Base-by-base conservation (phyloP, 1,284 basidiomycete genomes). In the Trametes versicolor region DNA sequence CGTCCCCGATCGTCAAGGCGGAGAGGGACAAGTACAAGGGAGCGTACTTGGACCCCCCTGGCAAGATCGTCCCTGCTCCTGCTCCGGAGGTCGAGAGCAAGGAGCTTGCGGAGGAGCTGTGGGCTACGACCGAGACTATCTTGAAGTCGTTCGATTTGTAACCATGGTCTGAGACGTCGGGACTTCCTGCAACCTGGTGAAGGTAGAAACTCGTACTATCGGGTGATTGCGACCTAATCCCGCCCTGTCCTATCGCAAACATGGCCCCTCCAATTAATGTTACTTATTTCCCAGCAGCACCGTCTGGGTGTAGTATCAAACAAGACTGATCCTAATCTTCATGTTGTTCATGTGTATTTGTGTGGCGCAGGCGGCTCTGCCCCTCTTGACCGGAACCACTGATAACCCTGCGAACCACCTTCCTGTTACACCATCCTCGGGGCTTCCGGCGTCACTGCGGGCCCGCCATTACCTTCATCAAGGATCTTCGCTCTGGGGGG, bases 11-110 rank as follows among this genome's bases (percentile, higher is more conserved):
- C n/a, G n/a, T n/a, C n/a, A n/a, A n/a, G n/a, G 72, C 74, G 5
- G 70, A 83, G 21, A 68, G 75, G 19, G 77, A 80, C n/a, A 79
- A 76, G 61, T 87, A 82, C 69, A 81, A 77, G 62, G 85, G 83
- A 1, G 76, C 75, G 21, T 86, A 82, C 70, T 58, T 87, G 10
- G 68, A 74, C 45, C 83, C 83, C 2, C 75, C 79, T 3, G 80
- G 80, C 7, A 72, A 71, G 45, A 62, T 86, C 0, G 63, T 54
- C 2, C 54, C 69, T 9, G 71, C 77, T 1, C 75, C 76, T 4
- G 69, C 76, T 2, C 57, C 67, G 13, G 74, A 74, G 43, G 78
- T 77, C 15, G 72, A 73, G 49, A 77, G 79, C 47, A 74, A 79
- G 37, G 78, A 78, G 21, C 70, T 85, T 49, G 82, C 83, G 39